Evolutionary conservation across 2,329 filamentous ascomycete genomes (phyloP).

Genomic region (Pyrenophora seminiperda): DNA sequence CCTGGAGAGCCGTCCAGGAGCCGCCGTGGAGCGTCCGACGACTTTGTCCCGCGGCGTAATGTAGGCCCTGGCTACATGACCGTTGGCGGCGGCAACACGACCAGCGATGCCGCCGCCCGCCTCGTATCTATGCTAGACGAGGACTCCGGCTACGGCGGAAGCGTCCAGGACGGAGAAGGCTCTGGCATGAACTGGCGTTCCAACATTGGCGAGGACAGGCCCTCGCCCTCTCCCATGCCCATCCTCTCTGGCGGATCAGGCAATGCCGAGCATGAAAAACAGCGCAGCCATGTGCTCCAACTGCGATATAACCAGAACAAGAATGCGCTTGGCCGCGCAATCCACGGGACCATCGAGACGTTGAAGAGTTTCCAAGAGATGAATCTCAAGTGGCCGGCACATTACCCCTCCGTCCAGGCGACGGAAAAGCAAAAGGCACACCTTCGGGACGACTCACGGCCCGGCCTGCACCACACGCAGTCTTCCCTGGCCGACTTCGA

Average conservation of each 20-base stretch:
- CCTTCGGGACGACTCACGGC: constrained; percentile 59
- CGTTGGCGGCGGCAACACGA: constrained; percentile 79
- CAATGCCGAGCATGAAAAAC: constrained; percentile 65
- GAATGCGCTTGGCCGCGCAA: constrained; percentile 82
- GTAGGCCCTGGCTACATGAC: constrained; percentile 77
- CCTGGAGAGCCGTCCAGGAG: constrained; percentile 36
- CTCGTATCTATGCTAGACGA: constrained; percentile 81
- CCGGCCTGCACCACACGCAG: constrained; percentile 67
- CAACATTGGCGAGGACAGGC: constrained; percentile 62
- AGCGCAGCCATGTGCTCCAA: constrained; percentile 83
- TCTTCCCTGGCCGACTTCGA: constrained; percentile 61
- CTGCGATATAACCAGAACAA: constrained; percentile 94
- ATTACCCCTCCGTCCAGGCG: constrained; percentile 82
- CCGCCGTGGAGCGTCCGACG: constrained; percentile 33
- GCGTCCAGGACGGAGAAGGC: constrained; percentile 68
- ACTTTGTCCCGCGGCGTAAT: constrained; percentile 30
- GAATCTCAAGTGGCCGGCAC: constrained; percentile 90
- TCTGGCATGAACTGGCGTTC: constrained; percentile 59
- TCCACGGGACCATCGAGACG: constrained; percentile 83
- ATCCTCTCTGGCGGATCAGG: constrained; percentile 55
- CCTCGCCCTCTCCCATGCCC: constrained; percentile 62
- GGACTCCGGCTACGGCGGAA: constrained; percentile 92
- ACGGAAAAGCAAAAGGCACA: constrained; percentile 49
- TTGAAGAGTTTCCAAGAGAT: constrained; percentile 83
- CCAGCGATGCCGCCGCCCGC: constrained; percentile 74